Percentiles rank a stretch among this genome's conserved stretches.
These are phyloP conservation scores for Suillus cothurnatus DNA, from an alignment of 768 basidiomycete species.

Conservation along the genomic window DNA sequence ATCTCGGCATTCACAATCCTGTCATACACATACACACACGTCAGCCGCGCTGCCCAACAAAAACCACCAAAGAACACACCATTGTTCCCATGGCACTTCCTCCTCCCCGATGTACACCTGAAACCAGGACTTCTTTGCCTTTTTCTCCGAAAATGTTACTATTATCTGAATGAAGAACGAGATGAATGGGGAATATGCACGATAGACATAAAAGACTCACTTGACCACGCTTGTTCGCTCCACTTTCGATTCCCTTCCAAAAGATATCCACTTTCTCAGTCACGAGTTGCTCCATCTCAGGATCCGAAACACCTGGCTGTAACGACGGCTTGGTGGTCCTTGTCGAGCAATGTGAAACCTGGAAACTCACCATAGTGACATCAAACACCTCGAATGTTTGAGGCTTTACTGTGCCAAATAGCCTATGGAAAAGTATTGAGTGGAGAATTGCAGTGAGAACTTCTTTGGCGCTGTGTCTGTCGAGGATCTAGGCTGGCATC, in stretches of 20 bases:
- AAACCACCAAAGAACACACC: constrained; percentile 43
- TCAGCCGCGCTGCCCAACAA: neutral
- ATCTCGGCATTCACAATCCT: constrained; percentile 85
- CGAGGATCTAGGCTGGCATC: constrained; percentile 56
- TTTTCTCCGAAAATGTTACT: constrained; percentile 77
- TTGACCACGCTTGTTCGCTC: constrained; percentile 65
- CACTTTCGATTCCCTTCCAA: constrained; percentile 75
- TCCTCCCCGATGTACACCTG: constrained; percentile 72
- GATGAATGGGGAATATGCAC: neutral
- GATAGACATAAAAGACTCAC: constrained; percentile 35
- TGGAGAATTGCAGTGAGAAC: constrained; percentile 79
- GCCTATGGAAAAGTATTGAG: constrained; percentile 78
- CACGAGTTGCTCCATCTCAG: constrained; percentile 69
- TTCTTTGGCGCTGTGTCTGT: constrained; percentile 72
- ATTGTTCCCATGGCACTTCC: constrained; percentile 87
- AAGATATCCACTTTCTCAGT: constrained; percentile 77
- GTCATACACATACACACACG: neutral
- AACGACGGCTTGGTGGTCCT: neutral
- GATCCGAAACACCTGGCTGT: constrained; percentile 79
- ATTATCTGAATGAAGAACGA: constrained; percentile 44
- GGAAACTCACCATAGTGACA: constrained; percentile 72
- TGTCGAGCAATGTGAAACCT: neutral
- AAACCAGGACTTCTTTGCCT: constrained; percentile 80
- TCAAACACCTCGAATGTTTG: constrained; percentile 79
- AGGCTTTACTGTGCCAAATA: constrained; percentile 80